Evolutionary conservation across 1,139 yeast genomes (phyloP), one percentile per base, ranked within the genome.

Genomic region (Protomyces inouyei): DNA sequence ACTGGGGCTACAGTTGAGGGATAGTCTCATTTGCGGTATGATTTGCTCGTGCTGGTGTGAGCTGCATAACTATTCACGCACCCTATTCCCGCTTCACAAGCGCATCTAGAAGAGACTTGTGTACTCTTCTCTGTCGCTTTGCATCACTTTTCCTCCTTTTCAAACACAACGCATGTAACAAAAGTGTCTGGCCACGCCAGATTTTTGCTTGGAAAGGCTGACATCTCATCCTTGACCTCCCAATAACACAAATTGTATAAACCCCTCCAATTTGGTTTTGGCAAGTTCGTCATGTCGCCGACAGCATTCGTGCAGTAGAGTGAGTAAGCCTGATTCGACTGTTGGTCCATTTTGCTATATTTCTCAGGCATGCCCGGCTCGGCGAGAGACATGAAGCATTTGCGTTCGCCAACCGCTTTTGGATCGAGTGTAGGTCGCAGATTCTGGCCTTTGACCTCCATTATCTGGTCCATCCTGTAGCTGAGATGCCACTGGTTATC

Each of bases 1-100:
- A 55, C 57, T 9, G 36, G 57, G 9, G 63, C 63, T 9, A 32
- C 63, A 8, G 53, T 52, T 4, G 57, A 52, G 28, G 45, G 37
- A 52, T 32, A 14, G 45, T 3, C 32, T 28, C 32, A 28, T 28
- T 28, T 28, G 32, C 8, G 32, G 8, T 28, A 28, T 28, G 32
- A 28, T 28, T 1, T 28, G 32, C 8, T 28, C 32, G 8, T 28
- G 32, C 32, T 28, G 8, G 32, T 28, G 32, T 28, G 32, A 28
- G 32, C 32, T 28, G 23, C 32, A 28, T 5, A 5, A 6, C 32
- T 6, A 28, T 28, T 28, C 32, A 28, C 32, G 32, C 32, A 28
- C 5, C 32, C 8, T 28, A 4, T 5, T 28, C 8, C 8, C 32
- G 32, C 32, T 28, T 28, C 32, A 28, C 32, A 28, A 28, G 32